Conservation (phyloP, 2,329 filamentous ascomycete species). For the Aspergillus sp. region DNA sequence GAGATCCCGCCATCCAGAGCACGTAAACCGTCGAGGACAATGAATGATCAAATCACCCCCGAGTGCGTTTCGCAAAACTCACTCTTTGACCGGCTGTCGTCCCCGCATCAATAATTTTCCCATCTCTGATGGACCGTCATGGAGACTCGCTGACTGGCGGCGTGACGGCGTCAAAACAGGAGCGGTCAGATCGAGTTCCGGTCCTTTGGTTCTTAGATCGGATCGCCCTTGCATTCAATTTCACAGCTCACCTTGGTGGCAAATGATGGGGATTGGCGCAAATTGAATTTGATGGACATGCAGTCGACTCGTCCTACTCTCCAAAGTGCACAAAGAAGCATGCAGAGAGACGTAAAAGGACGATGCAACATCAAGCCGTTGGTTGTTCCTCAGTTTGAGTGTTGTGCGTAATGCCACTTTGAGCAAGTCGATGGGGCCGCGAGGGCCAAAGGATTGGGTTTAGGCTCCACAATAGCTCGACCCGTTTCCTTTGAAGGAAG, state of each 20-base stretch:
- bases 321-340: background rate
- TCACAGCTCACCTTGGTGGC: background rate
- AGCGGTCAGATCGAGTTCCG: background rate
- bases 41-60: background rate
- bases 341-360: background rate
- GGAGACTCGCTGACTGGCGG: background rate
- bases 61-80: background rate
- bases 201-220: constrained; percentile 1
- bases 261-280: background rate
- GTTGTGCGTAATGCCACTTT: background rate
- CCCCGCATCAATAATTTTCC: background rate
- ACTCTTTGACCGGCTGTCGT: background rate
- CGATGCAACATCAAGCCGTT: too few species aligned
- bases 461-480: background rate
- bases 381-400: background rate
- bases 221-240: background rate
- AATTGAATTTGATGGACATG: background rate
- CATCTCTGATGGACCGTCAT: background rate
- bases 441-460: background rate
- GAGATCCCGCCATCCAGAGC: background rate
- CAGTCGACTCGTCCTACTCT: background rate
- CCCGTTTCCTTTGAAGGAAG: background rate
- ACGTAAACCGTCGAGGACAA: background rate
- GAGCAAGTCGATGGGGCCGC: background rate
- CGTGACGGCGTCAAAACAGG: background rate